These are phyloP conservation scores for Nicotiana benthamiana DNA, from an alignment of 257 asterid species.

Conservation along the genomic window DNA sequence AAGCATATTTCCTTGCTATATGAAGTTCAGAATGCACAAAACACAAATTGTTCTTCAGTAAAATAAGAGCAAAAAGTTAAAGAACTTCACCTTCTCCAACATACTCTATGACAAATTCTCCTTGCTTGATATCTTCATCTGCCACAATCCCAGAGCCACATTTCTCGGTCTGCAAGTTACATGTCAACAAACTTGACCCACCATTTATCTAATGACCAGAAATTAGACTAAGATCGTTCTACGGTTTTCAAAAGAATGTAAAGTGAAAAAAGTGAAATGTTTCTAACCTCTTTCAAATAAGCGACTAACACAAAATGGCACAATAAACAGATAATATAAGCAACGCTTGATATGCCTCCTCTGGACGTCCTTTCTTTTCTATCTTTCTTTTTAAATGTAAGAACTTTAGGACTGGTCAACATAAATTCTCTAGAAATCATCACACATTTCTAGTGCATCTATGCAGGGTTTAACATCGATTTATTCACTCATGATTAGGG, in stretches of 20 bases:
- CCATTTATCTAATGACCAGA: not conserved
- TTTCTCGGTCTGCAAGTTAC: constrained; percentile 71
- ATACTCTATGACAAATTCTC: constrained; percentile 93
- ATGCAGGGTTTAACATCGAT: not conserved
- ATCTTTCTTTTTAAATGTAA: not conserved
- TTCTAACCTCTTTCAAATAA: not conserved
- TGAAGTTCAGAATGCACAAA: constrained; percentile 6
- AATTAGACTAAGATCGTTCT: not conserved
- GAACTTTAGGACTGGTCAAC: not conserved
- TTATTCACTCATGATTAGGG: not conserved
- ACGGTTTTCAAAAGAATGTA: not conserved
- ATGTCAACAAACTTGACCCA: not conserved
- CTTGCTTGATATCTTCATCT: constrained; percentile 79
- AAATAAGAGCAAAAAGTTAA: not conserved
- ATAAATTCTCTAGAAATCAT: not conserved
- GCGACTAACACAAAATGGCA: not conserved
- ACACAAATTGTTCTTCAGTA: not conserved
- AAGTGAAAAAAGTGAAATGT: not conserved
- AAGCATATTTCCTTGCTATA: constrained; percentile 1
- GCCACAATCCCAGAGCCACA: constrained; percentile 96
- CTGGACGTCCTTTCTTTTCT: not conserved
- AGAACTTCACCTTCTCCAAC: constrained; percentile 82
- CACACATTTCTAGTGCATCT: not conserved
- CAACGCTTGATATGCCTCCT: not conserved
- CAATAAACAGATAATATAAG: not conserved